phyloP scores from a whole-genome alignment of 305 asterid genomes.

The Fraxinus latifolia region DNA sequence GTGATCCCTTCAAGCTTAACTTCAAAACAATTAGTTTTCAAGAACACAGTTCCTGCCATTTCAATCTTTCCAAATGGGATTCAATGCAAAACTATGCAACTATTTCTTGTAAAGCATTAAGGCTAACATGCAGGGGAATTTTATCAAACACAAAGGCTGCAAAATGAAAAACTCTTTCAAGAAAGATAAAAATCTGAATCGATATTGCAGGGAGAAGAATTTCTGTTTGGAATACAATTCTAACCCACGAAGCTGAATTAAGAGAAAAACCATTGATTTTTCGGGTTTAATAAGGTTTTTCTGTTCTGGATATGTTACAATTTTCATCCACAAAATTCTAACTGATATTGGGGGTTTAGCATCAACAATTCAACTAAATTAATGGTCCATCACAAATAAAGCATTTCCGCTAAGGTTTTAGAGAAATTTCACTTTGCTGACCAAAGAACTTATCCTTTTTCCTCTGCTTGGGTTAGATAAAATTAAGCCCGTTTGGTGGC shows the following conservation, averaged over 20 bases:
- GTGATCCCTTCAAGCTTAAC: slow-evolving; percentile 85
- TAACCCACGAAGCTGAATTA: neutral
- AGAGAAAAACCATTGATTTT: neutral
- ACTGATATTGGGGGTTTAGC: neutral
- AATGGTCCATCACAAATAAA: neutral
- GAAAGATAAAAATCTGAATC: neutral
- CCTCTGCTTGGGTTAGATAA: neutral
- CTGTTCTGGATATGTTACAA: neutral
- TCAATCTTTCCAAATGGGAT: slow-evolving; percentile 34
- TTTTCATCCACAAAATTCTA: neutral
- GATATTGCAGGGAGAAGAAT: slow-evolving; percentile 7
- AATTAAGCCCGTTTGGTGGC: too few species aligned
- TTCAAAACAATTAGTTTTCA: slow-evolving; percentile 73
- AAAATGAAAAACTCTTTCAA: neutral
- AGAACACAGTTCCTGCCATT: slow-evolving; percentile 77
- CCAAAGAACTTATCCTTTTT: neutral
- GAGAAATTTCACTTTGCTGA: neutral
- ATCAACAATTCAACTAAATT: neutral
- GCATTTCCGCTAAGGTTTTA: neutral
- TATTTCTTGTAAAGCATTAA: neutral
- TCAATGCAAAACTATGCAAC: neutral
- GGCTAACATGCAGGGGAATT: neutral
- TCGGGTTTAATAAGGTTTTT: neutral
- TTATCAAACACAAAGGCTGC: slow-evolving; percentile 19
- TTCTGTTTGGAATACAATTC: neutral